Percentiles rank a stretch among this genome's conserved stretches.
Evolutionary conservation across 1,284 basidiomycete species (phyloP).

Genomic region (Ceratobasidium sp.): DNA sequence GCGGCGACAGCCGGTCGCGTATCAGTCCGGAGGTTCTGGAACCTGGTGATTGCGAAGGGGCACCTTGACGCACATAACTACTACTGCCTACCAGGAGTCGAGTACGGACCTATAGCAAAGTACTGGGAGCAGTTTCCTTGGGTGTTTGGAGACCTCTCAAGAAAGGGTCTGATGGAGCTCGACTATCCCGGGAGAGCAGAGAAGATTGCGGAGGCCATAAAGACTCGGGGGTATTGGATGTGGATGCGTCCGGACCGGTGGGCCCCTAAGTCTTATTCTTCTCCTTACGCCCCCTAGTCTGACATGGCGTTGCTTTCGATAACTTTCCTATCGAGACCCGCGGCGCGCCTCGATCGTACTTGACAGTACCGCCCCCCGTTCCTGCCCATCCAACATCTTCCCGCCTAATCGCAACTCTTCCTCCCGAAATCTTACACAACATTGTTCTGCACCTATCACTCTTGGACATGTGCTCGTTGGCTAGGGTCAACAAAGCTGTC

Average conservation of each 20-base stretch:
- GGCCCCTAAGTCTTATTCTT: neutral
- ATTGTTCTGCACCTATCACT: constrained; percentile 14
- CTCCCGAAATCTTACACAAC: constrained; percentile 11
- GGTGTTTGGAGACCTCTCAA: constrained; percentile 6
- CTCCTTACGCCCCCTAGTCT: neutral
- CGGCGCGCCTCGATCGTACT: neutral
- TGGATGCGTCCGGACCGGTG: constrained; percentile 43
- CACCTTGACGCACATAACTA: constrained; percentile 8
- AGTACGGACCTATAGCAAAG: constrained; percentile 19
- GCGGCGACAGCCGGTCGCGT: constrained; percentile 35
- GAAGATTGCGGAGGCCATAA: constrained; percentile 22
- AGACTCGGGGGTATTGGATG: constrained; percentile 25
- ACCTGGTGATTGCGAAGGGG: constrained; percentile 26
- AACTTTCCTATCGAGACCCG: neutral
- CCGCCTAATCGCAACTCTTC: neutral
- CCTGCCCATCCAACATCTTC: neutral
- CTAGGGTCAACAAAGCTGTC: neutral
- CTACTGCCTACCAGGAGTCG: constrained; percentile 9
- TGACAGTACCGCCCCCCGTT: no score
- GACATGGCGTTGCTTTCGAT: neutral
- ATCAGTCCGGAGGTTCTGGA: constrained; percentile 22
- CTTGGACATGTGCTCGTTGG: constrained; percentile 10
- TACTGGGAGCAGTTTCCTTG: constrained; percentile 30
- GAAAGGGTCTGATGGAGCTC: neutral
- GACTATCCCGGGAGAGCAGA: constrained; percentile 4